A percentile compares a stretch with the other conserved stretches of the same genome.
These are phyloP conservation scores for Teunomyces stri DNA, from an alignment of 805 yeast genomes.

Conservation along the genomic window DNA sequence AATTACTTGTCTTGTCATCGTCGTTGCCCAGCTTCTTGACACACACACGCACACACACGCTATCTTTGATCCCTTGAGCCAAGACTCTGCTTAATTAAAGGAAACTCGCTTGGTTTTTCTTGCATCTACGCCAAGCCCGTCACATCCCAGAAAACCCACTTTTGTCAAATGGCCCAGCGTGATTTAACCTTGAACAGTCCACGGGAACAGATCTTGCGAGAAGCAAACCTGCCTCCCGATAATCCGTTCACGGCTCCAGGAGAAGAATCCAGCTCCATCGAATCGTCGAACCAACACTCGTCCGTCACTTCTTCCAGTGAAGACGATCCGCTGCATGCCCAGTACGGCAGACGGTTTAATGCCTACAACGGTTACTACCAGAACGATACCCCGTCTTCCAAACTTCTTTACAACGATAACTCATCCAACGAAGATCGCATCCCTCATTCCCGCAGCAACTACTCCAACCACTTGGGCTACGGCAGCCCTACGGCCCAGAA, in stretches of 20 bases:
- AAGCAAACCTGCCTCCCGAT: slow-evolving; percentile 4
- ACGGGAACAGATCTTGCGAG: slow-evolving; percentile 1
- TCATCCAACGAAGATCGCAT: slow-evolving; percentile 12
- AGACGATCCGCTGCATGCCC: slow-evolving; percentile 17
- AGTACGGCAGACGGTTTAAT: slow-evolving; percentile 37
- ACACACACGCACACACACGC: too few species aligned
- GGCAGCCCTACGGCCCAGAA: slow-evolving; percentile 9
- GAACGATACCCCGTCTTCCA: slow-evolving; percentile 36
- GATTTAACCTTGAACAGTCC: slow-evolving; percentile 33
- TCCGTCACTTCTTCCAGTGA: slow-evolving; percentile 9
- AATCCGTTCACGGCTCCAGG: slow-evolving; percentile 12
- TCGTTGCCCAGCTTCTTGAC: background rate
- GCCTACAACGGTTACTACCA: slow-evolving; percentile 44
- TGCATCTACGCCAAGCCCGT: background rate
- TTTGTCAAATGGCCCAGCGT: slow-evolving; percentile 19
- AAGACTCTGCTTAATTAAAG: background rate
- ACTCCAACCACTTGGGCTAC: slow-evolving; percentile 3
- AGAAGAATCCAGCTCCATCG: slow-evolving; percentile 10
- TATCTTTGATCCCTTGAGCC: background rate
- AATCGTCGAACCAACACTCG: slow-evolving; percentile 9
- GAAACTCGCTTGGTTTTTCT: too few species aligned
- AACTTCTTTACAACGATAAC: slow-evolving; percentile 27
- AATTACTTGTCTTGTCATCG: background rate
- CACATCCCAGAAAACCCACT: background rate
- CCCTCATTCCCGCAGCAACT: slow-evolving; percentile 5